Conservation (phyloP, 257 asterid genomes). For the Dorcoceras hygrometricum region DNA sequence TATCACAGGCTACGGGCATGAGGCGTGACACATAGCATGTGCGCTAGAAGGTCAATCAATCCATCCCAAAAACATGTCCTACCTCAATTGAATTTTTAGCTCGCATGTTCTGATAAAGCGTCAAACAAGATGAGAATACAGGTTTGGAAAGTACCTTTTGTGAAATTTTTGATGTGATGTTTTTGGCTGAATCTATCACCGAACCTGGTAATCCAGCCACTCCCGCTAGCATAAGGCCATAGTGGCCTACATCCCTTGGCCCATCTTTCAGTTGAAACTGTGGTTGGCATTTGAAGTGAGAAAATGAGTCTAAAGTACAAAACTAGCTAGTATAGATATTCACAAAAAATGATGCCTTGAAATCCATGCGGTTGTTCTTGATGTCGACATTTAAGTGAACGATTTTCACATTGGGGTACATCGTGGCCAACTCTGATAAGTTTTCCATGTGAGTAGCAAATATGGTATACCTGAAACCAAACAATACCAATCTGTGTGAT, state of each 20-base stretch:
- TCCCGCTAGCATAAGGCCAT: slow-evolving; percentile 92
- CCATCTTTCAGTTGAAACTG: slow-evolving; percentile 97
- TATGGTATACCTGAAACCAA: slow-evolving; percentile 67
- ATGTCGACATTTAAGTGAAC: slow-evolving; percentile 85
- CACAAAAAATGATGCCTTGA: slow-evolving; percentile 54
- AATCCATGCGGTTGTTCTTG: slow-evolving; percentile 82
- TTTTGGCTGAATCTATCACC: slow-evolving; percentile 68
- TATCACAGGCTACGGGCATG: too few relatives aligned
- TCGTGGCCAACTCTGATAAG: slow-evolving; percentile 77
- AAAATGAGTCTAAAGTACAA: slow-evolving; percentile 4
- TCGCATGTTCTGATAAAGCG: not conserved
- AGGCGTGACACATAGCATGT: too few relatives aligned
- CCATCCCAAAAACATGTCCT: not conserved
- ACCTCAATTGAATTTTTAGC: not conserved
- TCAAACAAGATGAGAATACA: slow-evolving; percentile 18
- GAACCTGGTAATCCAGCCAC: slow-evolving; percentile 86
- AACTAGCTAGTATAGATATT: not conserved
- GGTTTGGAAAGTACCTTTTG: slow-evolving; percentile 46
- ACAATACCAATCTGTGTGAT: slow-evolving; percentile 3
- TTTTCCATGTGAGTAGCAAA: slow-evolving; percentile 96
- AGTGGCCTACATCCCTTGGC: slow-evolving; percentile 73
- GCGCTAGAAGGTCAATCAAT: not conserved
- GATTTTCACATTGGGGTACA: slow-evolving; percentile 84
- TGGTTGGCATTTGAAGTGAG: slow-evolving; percentile 24
- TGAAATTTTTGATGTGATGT: slow-evolving; percentile 65